Evolutionary conservation across 129 eudicot genomes (phyloP).

Genomic region (Arctium lappa): DNA sequence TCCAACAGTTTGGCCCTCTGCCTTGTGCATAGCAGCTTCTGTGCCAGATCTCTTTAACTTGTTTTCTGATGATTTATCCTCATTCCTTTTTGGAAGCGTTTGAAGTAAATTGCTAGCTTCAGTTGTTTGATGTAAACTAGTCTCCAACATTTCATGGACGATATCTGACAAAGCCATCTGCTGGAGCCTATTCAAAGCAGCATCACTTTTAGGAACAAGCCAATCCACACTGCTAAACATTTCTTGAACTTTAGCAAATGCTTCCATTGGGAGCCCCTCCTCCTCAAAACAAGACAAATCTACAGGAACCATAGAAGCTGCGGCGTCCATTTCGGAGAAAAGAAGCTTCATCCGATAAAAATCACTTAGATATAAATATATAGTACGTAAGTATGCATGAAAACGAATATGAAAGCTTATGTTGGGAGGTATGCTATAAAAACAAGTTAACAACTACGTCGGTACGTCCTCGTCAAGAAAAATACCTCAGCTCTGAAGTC

Average conservation of each 20-base stretch:
- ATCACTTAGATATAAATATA: background rate
- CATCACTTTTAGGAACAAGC: too few relatives aligned
- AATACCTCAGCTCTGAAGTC: too few relatives aligned
- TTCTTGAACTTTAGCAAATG: too few relatives aligned
- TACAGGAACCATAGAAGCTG: too few relatives aligned
- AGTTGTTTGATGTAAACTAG: constrained; percentile 2
- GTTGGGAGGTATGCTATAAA: background rate
- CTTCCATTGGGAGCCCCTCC: too few relatives aligned
- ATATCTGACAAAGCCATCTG: too few relatives aligned
- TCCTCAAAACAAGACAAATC: too few relatives aligned
- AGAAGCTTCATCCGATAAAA: constrained; percentile 24
- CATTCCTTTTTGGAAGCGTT: constrained; percentile 23
- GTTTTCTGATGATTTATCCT: constrained; percentile 10
- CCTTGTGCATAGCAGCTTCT: constrained; percentile 19
- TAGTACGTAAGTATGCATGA: background rate
- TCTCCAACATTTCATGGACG: too few relatives aligned
- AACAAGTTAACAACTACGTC: background rate
- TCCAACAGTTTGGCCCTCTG: constrained; percentile 20
- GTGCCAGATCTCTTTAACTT: constrained; percentile 6
- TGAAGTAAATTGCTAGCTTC: constrained; percentile 27
- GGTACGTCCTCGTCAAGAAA: background rate
- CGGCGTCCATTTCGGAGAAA: too few relatives aligned
- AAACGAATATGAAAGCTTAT: constrained; percentile 8
- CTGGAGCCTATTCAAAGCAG: too few relatives aligned
- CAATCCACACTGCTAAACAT: too few relatives aligned